A percentile compares a stretch with the other conserved stretches of the same genome.
These are phyloP conservation scores for Diplocarpon mali DNA, from an alignment of 2,329 filamentous ascomycete genomes.

Conservation along the genomic window DNA sequence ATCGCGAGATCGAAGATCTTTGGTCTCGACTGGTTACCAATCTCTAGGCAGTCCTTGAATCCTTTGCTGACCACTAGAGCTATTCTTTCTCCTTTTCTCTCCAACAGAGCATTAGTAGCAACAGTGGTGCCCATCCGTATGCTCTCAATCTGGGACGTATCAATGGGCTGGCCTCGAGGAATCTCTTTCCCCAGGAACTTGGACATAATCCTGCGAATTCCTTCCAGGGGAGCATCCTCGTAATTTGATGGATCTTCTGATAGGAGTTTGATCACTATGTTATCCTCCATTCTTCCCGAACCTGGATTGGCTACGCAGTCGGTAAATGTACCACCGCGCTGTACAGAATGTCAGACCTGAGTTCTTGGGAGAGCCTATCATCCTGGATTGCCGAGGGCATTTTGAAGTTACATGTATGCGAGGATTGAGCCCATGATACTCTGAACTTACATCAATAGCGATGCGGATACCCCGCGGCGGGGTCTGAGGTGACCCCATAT, in stretches of 20 bases:
- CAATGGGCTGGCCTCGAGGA: slow-evolving; percentile 66
- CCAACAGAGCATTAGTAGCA: slow-evolving; percentile 81
- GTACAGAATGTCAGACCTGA: slow-evolving; percentile 4
- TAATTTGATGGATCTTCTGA: slow-evolving; percentile 89
- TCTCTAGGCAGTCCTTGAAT: slow-evolving; percentile 77
- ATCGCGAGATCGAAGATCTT: slow-evolving; percentile 89
- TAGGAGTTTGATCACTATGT: slow-evolving; percentile 77
- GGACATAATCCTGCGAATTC: slow-evolving; percentile 75
- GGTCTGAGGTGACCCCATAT: slow-evolving; percentile 4
- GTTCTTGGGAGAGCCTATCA: slow-evolving; percentile 17
- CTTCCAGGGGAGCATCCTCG: slow-evolving; percentile 80
- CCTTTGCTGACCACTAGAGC: slow-evolving; percentile 80
- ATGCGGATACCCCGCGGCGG: slow-evolving; percentile 52
- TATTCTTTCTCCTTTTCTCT: slow-evolving; percentile 82
- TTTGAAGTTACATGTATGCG: background rate
- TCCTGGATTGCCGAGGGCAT: background rate
- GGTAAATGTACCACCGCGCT: slow-evolving; percentile 82
- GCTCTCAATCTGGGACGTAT: slow-evolving; percentile 75
- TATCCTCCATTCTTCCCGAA: slow-evolving; percentile 57
- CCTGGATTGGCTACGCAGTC: slow-evolving; percentile 79
- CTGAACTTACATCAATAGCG: slow-evolving; percentile 40
- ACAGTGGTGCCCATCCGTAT: slow-evolving; percentile 96
- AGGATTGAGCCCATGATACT: background rate
- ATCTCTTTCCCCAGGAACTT: slow-evolving; percentile 66
- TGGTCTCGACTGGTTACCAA: slow-evolving; percentile 83